phyloP scores from a whole-genome alignment of 2,329 filamentous ascomycete genomes.

The Camptophora hylomeconis region DNA sequence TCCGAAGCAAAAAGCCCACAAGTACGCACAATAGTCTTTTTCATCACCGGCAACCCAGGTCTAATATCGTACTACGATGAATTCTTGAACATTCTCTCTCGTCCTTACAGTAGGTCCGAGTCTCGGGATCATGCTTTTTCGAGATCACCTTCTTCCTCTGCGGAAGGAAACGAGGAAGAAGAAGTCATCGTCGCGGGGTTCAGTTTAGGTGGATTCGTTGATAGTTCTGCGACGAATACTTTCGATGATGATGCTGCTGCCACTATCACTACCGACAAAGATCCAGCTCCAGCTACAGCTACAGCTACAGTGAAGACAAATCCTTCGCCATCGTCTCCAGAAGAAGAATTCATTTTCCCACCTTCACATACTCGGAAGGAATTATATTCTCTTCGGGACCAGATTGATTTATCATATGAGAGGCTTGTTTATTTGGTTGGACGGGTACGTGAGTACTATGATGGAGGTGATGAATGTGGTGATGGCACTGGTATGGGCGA shows the following conservation, averaged over 20 bases:
- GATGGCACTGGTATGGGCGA: too few species aligned
- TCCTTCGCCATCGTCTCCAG: too few species aligned
- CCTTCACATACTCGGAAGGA: neutral
- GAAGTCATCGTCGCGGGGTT: slow-evolving; percentile 9
- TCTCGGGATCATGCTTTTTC: too few species aligned
- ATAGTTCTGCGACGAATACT: too few species aligned
- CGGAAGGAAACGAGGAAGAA: neutral
- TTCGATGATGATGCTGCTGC: too few species aligned
- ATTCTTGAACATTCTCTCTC: slow-evolving; percentile 21
- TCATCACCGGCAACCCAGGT: slow-evolving; percentile 39
- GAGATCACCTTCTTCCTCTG: neutral
- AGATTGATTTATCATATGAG: slow-evolving; percentile 36
- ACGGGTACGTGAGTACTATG: slow-evolving; percentile 4
- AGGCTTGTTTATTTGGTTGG: slow-evolving; percentile 29
- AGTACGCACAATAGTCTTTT: slow-evolving; percentile 22
- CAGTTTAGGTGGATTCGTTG: slow-evolving; percentile 14
- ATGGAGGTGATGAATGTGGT: neutral
- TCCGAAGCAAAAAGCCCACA: neutral
- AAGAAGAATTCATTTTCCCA: slow-evolving; percentile 4
- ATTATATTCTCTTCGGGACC: slow-evolving; percentile 22
- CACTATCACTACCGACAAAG: too few species aligned
- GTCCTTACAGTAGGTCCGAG: too few species aligned
- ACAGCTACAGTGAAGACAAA: too few species aligned
- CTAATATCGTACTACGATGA: slow-evolving; percentile 36
- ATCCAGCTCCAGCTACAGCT: too few species aligned